Evolutionary conservation across 2,329 filamentous ascomycete genomes (phyloP), one percentile per base, ranked within the genome.

Genomic region (Paraconiothyrium brasiliense): DNA sequence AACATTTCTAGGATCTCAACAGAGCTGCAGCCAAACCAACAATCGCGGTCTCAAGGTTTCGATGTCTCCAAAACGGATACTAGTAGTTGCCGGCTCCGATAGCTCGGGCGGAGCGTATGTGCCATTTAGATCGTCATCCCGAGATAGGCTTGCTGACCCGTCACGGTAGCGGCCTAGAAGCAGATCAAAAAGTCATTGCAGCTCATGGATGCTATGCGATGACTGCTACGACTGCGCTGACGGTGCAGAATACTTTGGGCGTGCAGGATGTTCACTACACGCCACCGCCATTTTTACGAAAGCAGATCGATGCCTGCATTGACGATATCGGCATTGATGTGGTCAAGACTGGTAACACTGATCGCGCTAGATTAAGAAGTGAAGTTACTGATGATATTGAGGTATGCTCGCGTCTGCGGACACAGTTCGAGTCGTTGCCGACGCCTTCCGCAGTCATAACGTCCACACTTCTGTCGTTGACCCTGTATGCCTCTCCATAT

Each of bases 131-230:
- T 65, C 61, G 63, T 54, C 10, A n/a, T 41, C 46, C 60, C 44
- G 47, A 61, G 60, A 54, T 43, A 48, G 56, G 66, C 54, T 39
- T 41, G 66, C 71, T 76, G 61, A 73, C 63, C 22, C 22, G 22
- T 52, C 49, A 41, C 34, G 56, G 39, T 72, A 97, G 94, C 59
- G 95, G 94, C 55, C 87, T 99, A 37, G 94, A 99, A 79, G 95
- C 94, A 43, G 94, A 98, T 77, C 94, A 98, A 76, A 97, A 97
- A 78, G 93, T 97, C 63, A 90, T 97, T 63, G 91, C 93, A 48
- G 92, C 92, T 20, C 93, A 98, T 86, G 90, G 91, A 62, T 95
- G 92, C 81, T 98, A 98, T 84, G 93, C 93, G 62, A 96, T 97
- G 89, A 97, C 94, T 54, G 93, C 94, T 24, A 97, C 94, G 10